Evolutionary conservation across 2,329 filamentous ascomycete species (phyloP), one percentile per base, ranked within the genome.

Genomic region (Tolypocladium paradoxum): DNA sequence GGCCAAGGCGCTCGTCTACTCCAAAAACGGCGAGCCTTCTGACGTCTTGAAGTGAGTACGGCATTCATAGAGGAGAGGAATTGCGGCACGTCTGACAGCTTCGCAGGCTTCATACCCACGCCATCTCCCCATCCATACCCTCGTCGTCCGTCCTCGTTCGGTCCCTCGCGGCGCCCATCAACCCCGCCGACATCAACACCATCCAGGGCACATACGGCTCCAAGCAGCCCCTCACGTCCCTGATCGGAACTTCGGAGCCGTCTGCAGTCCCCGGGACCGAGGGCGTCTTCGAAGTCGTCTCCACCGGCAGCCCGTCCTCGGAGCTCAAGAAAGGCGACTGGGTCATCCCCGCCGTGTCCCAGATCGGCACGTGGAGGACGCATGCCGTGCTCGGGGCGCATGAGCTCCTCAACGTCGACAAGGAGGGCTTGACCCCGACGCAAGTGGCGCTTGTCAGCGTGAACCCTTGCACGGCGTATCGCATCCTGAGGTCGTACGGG

Each of bases 131-230:
- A 3, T 79, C 82, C 4, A 80, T 90, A 57, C 85, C 88, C 48
- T 68, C 75, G 35, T 71, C 70, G 48, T 73, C 78, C 48, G 72
- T 95, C 60, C 90, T 92, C 52, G 76, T 99, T 55, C 89, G 90
- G 68, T 85, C 93, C 62, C 88, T 99, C 62, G 88, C 91, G 34
- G 84, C 90, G 1, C 90, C 93, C 54, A 89, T 99, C 70, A 99
- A 99, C 74, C 93, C 93, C 27, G 91, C 93, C 64, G 93, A 99
- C 73, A 88, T 99, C 70, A 99, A 99, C 76, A 92, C 92, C 64
- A 88, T 99, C 64, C 93, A 99, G 75, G 93, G 93, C 59, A 90
- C 92, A 4, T 99, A 99, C 73, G 92, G 92, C 56, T 84, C 84
- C 47, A 90, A 90, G 67, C 90, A 91, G 0, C 75, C 79, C 46